Evolutionary conservation across 2,329 filamentous ascomycete genomes (phyloP).

Genomic region (Fusarium odoratissimum): DNA sequence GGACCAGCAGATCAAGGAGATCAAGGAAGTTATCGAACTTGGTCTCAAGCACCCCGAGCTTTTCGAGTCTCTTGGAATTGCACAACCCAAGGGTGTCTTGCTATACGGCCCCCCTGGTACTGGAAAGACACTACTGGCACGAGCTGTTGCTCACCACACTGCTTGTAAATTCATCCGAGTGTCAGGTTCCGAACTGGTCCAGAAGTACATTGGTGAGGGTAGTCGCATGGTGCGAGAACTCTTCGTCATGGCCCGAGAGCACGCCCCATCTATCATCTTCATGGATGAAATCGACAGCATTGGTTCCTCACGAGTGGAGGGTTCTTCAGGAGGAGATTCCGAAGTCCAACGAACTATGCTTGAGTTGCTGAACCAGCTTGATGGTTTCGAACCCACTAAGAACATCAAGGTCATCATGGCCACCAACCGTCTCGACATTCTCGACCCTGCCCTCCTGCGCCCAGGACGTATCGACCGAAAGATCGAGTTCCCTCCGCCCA

Average conservation of each 20-base stretch:
- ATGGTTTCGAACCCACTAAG: slow-evolving; percentile 98
- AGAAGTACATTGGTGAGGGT: slow-evolving; percentile 99
- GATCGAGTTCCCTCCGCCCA: slow-evolving; percentile 98
- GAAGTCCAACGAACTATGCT: slow-evolving; percentile 99
- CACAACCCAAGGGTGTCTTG: slow-evolving; percentile 96
- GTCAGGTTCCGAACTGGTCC: slow-evolving; percentile 93
- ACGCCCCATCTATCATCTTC: slow-evolving; percentile 98
- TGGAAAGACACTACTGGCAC: slow-evolving; percentile 93
- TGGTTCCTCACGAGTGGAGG: slow-evolving; percentile 95
- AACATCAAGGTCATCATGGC: slow-evolving; percentile 99
- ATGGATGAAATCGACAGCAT: slow-evolving; percentile 99
- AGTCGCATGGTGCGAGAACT: slow-evolving; percentile 98
- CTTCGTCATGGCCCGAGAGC: slow-evolving; percentile 98
- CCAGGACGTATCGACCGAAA: slow-evolving; percentile 99
- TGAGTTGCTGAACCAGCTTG: slow-evolving; percentile 96
- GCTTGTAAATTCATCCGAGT: slow-evolving; percentile 99
- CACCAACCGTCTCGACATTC: slow-evolving; percentile 96
- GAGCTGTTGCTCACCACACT: slow-evolving; percentile 97
- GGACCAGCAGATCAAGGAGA: slow-evolving; percentile 99
- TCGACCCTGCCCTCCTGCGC: slow-evolving; percentile 92
- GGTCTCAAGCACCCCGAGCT: slow-evolving; percentile 98
- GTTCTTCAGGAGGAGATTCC: slow-evolving; percentile 93
- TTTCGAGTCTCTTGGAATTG: slow-evolving; percentile 98
- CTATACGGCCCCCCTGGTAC: slow-evolving; percentile 97
- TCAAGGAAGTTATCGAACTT: slow-evolving; percentile 99